phyloP scores from a whole-genome alignment of 2,329 filamentous ascomycete species.

The Aspergillus fructus region DNA sequence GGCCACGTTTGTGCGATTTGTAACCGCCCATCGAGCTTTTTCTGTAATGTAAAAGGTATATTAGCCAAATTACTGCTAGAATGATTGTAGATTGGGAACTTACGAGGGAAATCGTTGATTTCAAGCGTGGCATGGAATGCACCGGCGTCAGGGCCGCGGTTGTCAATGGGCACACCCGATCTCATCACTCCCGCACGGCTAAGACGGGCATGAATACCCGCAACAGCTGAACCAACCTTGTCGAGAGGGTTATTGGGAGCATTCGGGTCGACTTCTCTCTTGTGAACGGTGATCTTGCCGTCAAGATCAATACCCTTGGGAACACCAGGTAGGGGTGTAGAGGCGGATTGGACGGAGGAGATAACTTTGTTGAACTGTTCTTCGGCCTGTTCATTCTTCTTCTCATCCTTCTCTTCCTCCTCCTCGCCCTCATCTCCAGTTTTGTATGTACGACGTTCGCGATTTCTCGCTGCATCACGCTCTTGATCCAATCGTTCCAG shows the following conservation, averaged over 20 bases:
- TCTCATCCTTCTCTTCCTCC: constrained; percentile 66
- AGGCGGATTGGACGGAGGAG: constrained; percentile 62
- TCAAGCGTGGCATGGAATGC: constrained; percentile 96
- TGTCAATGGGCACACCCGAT: constrained; percentile 92
- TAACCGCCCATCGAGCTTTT: constrained; percentile 97
- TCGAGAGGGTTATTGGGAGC: constrained; percentile 68
- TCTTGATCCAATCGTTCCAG: constrained; percentile 89
- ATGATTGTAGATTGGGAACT: constrained; percentile 26
- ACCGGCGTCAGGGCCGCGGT: constrained; percentile 95
- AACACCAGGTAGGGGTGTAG: constrained; percentile 50
- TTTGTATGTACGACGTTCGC: constrained; percentile 86
- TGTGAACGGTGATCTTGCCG: constrained; percentile 71
- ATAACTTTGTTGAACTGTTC: constrained; percentile 60
- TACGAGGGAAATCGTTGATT: constrained; percentile 96
- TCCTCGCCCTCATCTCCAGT: constrained; percentile 82
- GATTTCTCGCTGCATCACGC: constrained; percentile 79
- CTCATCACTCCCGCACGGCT: constrained; percentile 87
- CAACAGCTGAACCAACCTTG: constrained; percentile 86
- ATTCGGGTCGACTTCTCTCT: constrained; percentile 59
- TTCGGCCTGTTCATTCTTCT: constrained; percentile 65
- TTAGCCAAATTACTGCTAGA: constrained; percentile 6
- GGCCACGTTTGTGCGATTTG: constrained; percentile 95
- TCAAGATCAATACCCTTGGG: constrained; percentile 62
- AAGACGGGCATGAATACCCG: constrained; percentile 84
- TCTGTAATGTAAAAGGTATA: constrained; percentile 45